Evolutionary conservation across 768 basidiomycete genomes (phyloP).

Genomic region (Agrocybe pediades): DNA sequence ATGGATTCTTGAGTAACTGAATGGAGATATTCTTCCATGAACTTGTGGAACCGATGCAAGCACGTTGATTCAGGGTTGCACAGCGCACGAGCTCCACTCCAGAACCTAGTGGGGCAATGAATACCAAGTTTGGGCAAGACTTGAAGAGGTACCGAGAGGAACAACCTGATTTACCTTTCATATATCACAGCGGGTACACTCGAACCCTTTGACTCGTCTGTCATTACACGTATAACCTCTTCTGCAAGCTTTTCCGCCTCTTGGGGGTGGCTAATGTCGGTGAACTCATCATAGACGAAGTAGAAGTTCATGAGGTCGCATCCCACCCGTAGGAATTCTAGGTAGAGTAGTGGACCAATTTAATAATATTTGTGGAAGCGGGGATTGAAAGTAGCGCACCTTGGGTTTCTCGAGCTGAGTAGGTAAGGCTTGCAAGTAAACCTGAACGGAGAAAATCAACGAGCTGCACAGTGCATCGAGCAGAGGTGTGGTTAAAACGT

Average conservation of each 20-base stretch:
- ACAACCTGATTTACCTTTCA: conserved; percentile 1
- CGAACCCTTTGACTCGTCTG: too few relatives aligned
- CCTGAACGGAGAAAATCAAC: background rate
- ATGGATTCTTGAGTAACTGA: background rate
- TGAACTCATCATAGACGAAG: conserved; percentile 12
- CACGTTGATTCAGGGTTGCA: conserved; percentile 1
- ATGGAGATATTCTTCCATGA: conserved; percentile 7
- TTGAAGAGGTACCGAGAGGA: background rate
- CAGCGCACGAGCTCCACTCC: conserved; percentile 3
- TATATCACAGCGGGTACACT: conserved; percentile 2
- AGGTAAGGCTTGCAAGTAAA: conserved; percentile 6
- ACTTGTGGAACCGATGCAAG: conserved; percentile 8
- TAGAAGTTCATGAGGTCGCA: conserved; percentile 13
- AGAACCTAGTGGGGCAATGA: background rate
- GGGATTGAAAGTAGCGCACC: background rate
- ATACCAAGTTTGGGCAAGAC: background rate
- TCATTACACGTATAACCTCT: conserved; percentile 6
- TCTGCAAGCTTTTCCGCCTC: background rate
- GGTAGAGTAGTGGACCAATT: background rate
- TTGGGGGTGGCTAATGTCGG: conserved; percentile 3
- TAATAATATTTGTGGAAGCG: background rate
- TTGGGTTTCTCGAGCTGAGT: background rate
- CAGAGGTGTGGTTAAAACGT: background rate
- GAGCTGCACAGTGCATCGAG: too few relatives aligned
- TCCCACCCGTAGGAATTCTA: conserved; percentile 8